phyloP scores from a whole-genome alignment of 1,284 basidiomycete genomes.

The Malassezia obtusa region DNA sequence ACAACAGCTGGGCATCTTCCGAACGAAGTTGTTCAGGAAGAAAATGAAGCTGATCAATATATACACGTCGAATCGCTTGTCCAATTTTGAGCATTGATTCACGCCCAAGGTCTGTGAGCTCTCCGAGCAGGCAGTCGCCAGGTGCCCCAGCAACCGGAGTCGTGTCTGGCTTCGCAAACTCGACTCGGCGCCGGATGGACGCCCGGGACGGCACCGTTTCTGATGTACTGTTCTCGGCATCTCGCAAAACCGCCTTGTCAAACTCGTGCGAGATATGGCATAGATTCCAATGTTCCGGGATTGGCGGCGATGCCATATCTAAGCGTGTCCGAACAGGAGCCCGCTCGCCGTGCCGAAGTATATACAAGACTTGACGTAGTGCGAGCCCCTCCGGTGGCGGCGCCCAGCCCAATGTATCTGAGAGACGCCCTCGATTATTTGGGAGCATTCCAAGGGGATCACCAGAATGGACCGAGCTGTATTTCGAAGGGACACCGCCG shows the following conservation, averaged over 20 bases:
- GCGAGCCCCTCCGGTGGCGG: constrained; percentile 28
- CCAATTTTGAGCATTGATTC: constrained; percentile 64
- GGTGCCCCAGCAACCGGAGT: constrained; percentile 17
- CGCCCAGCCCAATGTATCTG: constrained; percentile 26
- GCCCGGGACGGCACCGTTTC: constrained; percentile 15
- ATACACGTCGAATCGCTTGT: constrained; percentile 57
- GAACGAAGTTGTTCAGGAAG: constrained; percentile 23
- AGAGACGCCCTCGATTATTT: constrained; percentile 22
- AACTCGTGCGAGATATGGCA: constrained; percentile 38
- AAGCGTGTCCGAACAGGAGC: constrained; percentile 41
- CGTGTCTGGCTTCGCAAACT: constrained; percentile 18
- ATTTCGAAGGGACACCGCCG: no score
- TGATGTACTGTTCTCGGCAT: not conserved
- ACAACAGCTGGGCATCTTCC: constrained; percentile 15
- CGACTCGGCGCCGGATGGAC: constrained; percentile 27
- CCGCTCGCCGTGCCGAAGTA: constrained; percentile 43
- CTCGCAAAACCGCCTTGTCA: constrained; percentile 27
- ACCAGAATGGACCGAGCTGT: no score
- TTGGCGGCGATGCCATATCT: constrained; percentile 24
- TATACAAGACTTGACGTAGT: constrained; percentile 37
- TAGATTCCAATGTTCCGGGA: constrained; percentile 38
- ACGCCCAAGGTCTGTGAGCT: constrained; percentile 67
- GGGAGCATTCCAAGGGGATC: no score
- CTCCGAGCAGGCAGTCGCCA: constrained; percentile 57
- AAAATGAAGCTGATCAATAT: constrained; percentile 58